These are phyloP conservation scores for Colletotrichum graminicola DNA, from an alignment of 2,329 filamentous ascomycete species.

Conservation along the genomic window DNA sequence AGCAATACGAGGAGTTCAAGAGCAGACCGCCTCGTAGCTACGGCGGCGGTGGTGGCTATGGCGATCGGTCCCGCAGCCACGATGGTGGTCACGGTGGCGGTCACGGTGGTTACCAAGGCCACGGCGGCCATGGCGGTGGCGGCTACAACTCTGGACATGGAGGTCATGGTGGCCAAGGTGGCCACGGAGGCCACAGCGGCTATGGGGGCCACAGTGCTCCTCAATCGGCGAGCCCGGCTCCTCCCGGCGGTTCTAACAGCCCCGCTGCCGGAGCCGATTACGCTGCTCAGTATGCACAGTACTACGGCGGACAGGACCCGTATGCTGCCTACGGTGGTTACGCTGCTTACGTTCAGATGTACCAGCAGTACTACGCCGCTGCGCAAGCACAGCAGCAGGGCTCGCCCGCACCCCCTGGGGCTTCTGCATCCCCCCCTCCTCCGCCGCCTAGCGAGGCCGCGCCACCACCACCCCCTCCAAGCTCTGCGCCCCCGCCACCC, in stretches of 20 bases:
- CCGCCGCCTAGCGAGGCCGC: constrained; percentile 71
- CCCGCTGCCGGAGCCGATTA: constrained; percentile 68
- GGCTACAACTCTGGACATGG: constrained; percentile 43
- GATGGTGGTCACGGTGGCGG: constrained; percentile 54
- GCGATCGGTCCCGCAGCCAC: constrained; percentile 56
- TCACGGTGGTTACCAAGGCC: constrained; percentile 53
- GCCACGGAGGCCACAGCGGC: constrained; percentile 52
- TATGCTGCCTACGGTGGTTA: constrained; percentile 95
- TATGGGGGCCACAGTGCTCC: constrained; percentile 40
- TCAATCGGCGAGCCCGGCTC: constrained; percentile 46
- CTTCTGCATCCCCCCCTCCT: constrained; percentile 65
- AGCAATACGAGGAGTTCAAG: constrained; percentile 94
- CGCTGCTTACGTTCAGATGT: constrained; percentile 79
- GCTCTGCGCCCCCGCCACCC: constrained; percentile 66
- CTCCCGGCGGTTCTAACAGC: constrained; percentile 51
- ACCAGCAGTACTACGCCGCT: constrained; percentile 76
- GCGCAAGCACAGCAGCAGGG: constrained; percentile 63
- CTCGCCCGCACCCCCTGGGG: constrained; percentile 60
- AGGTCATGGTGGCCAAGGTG: constrained; percentile 55
- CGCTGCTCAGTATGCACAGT: constrained; percentile 84
- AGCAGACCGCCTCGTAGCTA: constrained; percentile 78
- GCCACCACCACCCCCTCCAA: constrained; percentile 73
- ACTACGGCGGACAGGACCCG: constrained; percentile 81
- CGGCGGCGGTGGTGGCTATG: constrained; percentile 62
- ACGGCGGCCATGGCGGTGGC: constrained; percentile 42